phyloP scores from a whole-genome alignment of 139 green algal genomes.

The Gonium pectorale region DNA sequence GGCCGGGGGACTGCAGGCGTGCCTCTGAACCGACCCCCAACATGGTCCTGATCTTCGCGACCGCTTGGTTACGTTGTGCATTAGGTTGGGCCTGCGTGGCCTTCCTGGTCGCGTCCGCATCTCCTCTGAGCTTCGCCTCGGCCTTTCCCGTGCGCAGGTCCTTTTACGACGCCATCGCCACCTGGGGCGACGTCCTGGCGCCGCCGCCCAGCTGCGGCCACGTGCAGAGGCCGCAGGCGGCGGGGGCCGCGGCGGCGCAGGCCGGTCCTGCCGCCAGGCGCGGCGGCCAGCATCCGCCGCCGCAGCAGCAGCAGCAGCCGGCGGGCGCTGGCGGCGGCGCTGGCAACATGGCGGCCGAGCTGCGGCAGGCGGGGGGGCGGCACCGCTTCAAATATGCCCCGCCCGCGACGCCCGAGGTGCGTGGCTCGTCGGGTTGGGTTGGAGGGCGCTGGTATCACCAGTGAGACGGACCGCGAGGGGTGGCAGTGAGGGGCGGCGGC shows the following conservation, averaged over 20 bases:
- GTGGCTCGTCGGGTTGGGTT: not conserved
- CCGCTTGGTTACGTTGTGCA: too few relatives aligned
- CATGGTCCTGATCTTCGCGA: too few relatives aligned
- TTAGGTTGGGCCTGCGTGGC: too few relatives aligned
- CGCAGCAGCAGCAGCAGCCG: not conserved
- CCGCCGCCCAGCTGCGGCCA: not conserved
- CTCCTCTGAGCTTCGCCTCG: not conserved
- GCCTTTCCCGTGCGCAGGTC: not conserved
- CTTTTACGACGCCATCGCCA: conserved; percentile 15
- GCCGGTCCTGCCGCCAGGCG: not conserved
- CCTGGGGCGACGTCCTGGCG: not conserved
- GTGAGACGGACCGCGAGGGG: not conserved
- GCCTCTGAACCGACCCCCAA: too few relatives aligned
- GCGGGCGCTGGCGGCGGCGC: too few relatives aligned
- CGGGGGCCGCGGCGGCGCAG: not conserved
- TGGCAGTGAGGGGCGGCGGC: not conserved
- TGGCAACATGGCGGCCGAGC: not conserved
- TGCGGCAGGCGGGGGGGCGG: conserved; percentile 31
- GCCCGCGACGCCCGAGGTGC: conserved; percentile 22
- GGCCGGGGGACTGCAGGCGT: too few relatives aligned
- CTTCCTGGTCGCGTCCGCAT: too few relatives aligned
- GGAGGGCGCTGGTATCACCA: too few relatives aligned
- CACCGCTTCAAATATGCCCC: conserved; percentile 34
- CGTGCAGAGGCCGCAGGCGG: not conserved
- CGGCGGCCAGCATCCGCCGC: not conserved